phyloP scores from a whole-genome alignment of 139 green algal species.

The Picochlorum sp. region DNA sequence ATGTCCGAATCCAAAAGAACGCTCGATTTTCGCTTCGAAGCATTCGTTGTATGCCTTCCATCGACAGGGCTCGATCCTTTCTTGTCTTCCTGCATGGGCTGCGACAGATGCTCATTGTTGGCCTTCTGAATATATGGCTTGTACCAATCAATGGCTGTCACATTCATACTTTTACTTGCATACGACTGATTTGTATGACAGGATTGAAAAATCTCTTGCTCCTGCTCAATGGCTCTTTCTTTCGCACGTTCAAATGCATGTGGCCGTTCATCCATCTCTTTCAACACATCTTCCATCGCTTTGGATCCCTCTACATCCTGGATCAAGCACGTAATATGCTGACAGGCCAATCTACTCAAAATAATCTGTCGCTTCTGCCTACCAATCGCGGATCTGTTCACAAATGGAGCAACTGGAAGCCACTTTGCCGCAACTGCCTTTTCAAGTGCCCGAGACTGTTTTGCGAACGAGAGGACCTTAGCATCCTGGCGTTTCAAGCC shows the following conservation, averaged over 20 bases:
- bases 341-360: neutral
- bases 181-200: neutral
- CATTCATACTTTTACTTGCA: neutral
- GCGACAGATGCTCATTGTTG: too few species aligned
- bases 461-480: too few species aligned
- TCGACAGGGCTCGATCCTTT: too few species aligned
- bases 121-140: neutral
- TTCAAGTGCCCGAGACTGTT: too few species aligned
- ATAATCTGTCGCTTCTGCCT: neutral
- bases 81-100: too few species aligned
- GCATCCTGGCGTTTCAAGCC: too few species aligned
- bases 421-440: too few species aligned
- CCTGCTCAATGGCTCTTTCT: constrained; percentile 1
- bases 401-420: constrained; percentile 11
- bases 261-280: neutral
- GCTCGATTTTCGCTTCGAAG: too few species aligned
- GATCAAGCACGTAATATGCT: neutral
- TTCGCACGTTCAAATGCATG: neutral
- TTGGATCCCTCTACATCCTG: neutral
- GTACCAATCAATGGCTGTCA: neutral
- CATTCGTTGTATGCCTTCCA: too few species aligned
- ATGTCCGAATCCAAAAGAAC: too few species aligned
- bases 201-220: neutral
- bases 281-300: neutral
- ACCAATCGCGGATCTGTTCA: neutral